A percentile compares a stretch with the other conserved stretches of the same genome.
Evolutionary conservation across 257 asterid species (phyloP).

Genomic region (Lycium barbarum): DNA sequence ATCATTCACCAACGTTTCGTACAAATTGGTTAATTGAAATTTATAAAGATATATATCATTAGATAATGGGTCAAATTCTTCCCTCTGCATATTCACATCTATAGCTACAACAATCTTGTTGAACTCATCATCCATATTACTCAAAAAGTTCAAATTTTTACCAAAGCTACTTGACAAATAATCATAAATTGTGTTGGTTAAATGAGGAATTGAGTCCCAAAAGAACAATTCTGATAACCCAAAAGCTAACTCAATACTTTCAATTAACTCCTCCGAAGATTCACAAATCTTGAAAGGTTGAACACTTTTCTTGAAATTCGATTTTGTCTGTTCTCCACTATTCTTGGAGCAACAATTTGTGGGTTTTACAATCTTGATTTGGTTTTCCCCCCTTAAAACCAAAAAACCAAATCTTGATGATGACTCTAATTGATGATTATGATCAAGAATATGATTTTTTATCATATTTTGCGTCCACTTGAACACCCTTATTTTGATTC

Average conservation of each 20-base stretch:
- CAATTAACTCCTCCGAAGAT: neutral
- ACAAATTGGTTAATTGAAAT: no score
- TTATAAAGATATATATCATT: no score
- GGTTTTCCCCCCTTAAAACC: neutral
- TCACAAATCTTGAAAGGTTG: conserved; percentile 1
- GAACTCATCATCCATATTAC: no score
- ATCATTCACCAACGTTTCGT: neutral
- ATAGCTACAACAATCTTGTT: neutral
- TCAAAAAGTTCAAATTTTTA: neutral
- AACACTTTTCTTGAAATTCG: neutral
- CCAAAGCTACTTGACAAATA: neutral
- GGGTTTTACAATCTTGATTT: neutral
- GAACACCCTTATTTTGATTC: neutral
- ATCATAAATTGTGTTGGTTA: neutral
- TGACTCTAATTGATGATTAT: neutral
- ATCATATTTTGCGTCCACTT: conserved; percentile 18
- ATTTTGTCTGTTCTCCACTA: neutral
- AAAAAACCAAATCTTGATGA: neutral
- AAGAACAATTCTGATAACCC: neutral
- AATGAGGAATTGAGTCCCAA: neutral
- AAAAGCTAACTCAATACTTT: neutral
- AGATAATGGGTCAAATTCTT: neutral
- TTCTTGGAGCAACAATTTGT: neutral
- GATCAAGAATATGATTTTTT: neutral
- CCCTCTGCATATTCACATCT: neutral